Percentiles rank a stretch among this genome's conserved stretches.
Conservation (phyloP, 345 rosid species). For the Arabis hirsuta region DNA sequence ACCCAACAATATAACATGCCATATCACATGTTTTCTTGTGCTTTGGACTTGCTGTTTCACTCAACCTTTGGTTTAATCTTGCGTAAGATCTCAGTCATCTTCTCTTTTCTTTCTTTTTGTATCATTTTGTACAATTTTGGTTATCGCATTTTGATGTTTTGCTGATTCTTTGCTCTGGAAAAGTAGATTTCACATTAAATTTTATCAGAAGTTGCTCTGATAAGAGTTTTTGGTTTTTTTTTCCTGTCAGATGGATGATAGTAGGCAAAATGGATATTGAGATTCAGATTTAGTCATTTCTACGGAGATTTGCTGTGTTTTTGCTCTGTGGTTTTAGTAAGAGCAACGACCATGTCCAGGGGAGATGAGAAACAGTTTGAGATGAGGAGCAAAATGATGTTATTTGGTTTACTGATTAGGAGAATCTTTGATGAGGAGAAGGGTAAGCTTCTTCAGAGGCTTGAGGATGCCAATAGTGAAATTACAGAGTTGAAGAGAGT, state of each 20-base stretch:
- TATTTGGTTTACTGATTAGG: slow-evolving; percentile 76
- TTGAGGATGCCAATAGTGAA: slow-evolving; percentile 61
- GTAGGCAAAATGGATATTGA: slow-evolving; percentile 26
- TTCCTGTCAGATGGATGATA: slow-evolving; percentile 24
- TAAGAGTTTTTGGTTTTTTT: not conserved
- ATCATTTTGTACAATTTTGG: not conserved
- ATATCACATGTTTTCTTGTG: slow-evolving; percentile 42
- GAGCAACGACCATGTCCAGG: slow-evolving; percentile 44
- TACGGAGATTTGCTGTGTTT: slow-evolving; percentile 46
- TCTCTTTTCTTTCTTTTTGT: not conserved
- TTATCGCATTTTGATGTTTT: slow-evolving; percentile 7
- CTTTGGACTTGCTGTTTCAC: slow-evolving; percentile 21
- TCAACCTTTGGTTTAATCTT: slow-evolving; percentile 32
- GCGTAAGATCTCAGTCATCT: slow-evolving; percentile 33
- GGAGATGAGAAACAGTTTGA: slow-evolving; percentile 62
- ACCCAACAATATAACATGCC: slow-evolving; percentile 41
- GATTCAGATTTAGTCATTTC: slow-evolving; percentile 38
- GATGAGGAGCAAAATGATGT: slow-evolving; percentile 57
- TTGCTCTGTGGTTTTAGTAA: slow-evolving; percentile 55
- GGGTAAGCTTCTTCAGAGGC: slow-evolving; percentile 51
- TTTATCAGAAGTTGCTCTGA: not conserved
- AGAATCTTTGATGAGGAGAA: slow-evolving; percentile 60
- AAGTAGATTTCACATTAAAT: not conserved
- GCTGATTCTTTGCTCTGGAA: not conserved
- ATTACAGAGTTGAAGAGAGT: slow-evolving; percentile 63